Base-by-base conservation (phyloP, 768 basidiomycete species). In the Lactarius deliciosus region DNA sequence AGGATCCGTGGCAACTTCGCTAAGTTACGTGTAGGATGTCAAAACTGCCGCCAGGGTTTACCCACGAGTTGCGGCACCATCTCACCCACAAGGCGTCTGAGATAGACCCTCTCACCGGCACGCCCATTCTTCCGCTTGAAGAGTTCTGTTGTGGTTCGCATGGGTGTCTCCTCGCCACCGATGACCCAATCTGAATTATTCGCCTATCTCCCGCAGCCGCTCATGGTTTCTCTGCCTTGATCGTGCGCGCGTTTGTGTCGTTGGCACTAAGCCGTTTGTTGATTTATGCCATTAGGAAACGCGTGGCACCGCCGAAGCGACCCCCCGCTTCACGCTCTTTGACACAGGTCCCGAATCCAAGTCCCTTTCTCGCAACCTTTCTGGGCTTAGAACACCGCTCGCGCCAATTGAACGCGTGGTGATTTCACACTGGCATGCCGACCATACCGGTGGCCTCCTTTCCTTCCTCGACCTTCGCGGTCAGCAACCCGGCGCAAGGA, bases 321-420 rank as follows among this genome's bases (percentile, higher is more conserved):
- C 75, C 64, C 72, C 79, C 3, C 83, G 85, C 62, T 77, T 81
- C n/a, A 86, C 85, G 18, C 81, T 94, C 41, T 92, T 95, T 73
- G 93, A 95, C 76, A 88, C 90, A 18, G 93, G 93, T 0, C 93
- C 92, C 10, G 92, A 94, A 73, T 84, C 85, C 18, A 79, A 78
- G 28, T 86, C 89, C 32, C 85, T 95, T 68, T 82, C 86, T n/a
- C 86, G 90, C 60, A 94, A 94, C 75, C 74, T 86, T 30, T 75
- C 75, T 6, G 84, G 86, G 4, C 80, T 94, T 80, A 79, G 85
- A 25, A 73, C 85, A 0, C 82, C 83, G 2, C 75, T 85, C 10
- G 77, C 81, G 40, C 75, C 79, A 45, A 80, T 95, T 70, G 83
- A 85, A 43, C 82, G 86, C 34, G 78, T 93, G 50, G 68, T 69